Base-by-base conservation (phyloP, 768 basidiomycete species). In the Porphyrellus cyaneotinctus region DNA sequence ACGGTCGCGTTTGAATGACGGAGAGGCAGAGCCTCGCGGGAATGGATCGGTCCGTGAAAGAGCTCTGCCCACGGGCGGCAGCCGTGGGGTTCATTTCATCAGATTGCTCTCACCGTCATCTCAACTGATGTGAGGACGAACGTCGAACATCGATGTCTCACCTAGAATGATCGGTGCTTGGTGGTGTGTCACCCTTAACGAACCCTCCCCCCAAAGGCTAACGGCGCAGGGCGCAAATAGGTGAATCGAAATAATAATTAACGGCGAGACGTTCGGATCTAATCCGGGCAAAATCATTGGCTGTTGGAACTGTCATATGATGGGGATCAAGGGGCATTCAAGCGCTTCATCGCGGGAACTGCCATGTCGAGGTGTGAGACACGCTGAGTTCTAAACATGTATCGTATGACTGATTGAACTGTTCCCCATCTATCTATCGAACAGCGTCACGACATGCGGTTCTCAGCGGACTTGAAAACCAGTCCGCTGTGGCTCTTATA, bases 401-500 rank as follows among this genome's bases (percentile, higher is more conserved):
- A 30, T 26, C 31, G 2, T 22, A 39, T 51, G 50, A 36, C 43
- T 15, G 17, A 23, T 20, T n/a, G 11, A 33, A 36, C 31, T 43
- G 33, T 47, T 53, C 58, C 55, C 49, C 55, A 35, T 35, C 41
- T 36, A 44, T 41, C 56, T 28, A 24, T 37, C 47, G 28, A 18
- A 52, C 53, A 44, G n/a, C 54, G 3, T 59, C 35, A 14, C 18
- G 35, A 30, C 18, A 17, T 13, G 6, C 13, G 20, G 17, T 52
- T 63, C 55, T 53, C 60, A 67, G 61, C 67, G 58, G 63, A 57
- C 51, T 58, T 69, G 59, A 65, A 66, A 65, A 47, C 28, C 49
- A 35, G 18, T 47, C 20, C 22, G 36, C 42, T 12, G 30, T 2
- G n/a, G 47, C 46, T 52, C 58, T 55, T 63, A 54, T 58, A 59